phyloP scores from a whole-genome alignment of 306 rosid genomes.

The Quercus robur region DNA sequence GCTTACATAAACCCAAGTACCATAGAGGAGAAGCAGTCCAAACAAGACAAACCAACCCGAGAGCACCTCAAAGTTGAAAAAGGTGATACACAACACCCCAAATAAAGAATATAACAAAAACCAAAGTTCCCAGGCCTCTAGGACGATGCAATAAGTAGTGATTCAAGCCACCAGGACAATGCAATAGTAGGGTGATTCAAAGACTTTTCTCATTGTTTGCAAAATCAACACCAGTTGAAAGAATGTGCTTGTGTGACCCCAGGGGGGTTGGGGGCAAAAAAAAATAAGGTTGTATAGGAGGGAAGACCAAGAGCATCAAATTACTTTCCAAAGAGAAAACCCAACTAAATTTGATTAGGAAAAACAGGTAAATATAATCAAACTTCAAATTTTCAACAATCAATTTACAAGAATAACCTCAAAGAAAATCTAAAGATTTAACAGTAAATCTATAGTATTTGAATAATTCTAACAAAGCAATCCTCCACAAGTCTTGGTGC shows the following conservation, averaged over 20 bases:
- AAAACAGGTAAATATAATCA: neutral
- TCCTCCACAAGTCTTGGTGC: neutral
- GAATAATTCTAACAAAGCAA: neutral
- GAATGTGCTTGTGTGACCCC: neutral
- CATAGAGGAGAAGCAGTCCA: no score
- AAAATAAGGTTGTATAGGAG: no score
- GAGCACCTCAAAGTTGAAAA: neutral
- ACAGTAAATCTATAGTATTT: neutral
- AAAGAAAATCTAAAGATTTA: neutral
- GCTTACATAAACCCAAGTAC: no score
- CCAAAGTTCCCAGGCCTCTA: neutral
- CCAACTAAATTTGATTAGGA: neutral
- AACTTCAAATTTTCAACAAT: neutral
- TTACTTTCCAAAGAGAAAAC: neutral
- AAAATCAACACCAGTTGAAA: neutral
- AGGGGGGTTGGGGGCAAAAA: no score
- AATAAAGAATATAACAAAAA: neutral
- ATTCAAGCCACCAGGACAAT: no score
- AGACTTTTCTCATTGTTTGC: neutral
- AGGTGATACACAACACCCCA: neutral
- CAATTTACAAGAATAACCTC: neutral
- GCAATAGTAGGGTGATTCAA: neutral
- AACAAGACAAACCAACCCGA: neutral
- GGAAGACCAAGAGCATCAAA: neutral
- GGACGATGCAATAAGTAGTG: no score